These are phyloP conservation scores for Mycena epipterygia DNA, from an alignment of 768 basidiomycete genomes.

Conservation along the genomic window DNA sequence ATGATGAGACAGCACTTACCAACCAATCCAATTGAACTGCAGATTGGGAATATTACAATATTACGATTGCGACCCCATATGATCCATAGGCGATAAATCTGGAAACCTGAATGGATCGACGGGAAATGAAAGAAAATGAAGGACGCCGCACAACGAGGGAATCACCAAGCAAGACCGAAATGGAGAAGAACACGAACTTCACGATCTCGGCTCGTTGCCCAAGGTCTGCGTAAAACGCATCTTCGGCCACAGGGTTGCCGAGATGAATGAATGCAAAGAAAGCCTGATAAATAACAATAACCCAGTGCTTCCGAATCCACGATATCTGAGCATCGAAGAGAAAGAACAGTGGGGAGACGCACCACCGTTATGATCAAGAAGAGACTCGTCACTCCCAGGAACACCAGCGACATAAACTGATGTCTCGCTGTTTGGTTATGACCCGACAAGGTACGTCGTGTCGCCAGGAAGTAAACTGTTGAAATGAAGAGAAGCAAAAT, in stretches of 20 bases:
- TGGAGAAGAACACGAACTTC: too few species aligned
- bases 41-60: conserved; percentile 21
- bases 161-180: too few species aligned
- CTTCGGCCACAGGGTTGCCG: not conserved
- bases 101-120: conserved; percentile 48
- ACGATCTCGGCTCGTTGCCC: too few species aligned
- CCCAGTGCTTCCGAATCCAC: conserved; percentile 24
- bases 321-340: not conserved
- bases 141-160: not conserved
- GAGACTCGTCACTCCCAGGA: not conserved
- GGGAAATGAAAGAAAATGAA: too few species aligned
- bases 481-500: conserved; percentile 25
- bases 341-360: too few species aligned
- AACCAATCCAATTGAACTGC: not conserved
- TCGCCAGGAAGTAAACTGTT: conserved; percentile 16
- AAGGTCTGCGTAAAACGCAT: conserved; percentile 12
- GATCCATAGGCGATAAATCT: conserved; percentile 58
- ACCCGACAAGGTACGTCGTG: conserved; percentile 6
- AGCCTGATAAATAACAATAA: conserved; percentile 11
- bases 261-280: conserved; percentile 28
- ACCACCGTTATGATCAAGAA: conserved; percentile 12
- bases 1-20: too few species aligned
- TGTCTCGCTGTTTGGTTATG: not conserved
- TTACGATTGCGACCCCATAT: conserved; percentile 15
- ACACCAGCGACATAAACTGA: conserved; percentile 12